phyloP scores from a whole-genome alignment of 2,329 filamentous ascomycete genomes.

The Moelleriella libera region DNA sequence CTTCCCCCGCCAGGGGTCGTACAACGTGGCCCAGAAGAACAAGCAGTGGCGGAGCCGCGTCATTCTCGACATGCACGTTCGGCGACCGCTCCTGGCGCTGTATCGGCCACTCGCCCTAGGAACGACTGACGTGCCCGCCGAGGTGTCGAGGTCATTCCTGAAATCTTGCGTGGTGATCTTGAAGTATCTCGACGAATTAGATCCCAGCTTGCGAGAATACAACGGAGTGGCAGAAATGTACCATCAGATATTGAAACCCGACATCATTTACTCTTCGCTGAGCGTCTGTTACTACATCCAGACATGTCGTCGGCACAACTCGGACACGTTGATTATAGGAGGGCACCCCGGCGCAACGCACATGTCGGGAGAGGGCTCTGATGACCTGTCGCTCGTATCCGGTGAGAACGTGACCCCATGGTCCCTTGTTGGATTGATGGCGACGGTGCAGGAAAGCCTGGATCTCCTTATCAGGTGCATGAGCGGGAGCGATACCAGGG shows the following conservation, averaged over 20 bases:
- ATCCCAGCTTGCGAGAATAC: slow-evolving; percentile 30
- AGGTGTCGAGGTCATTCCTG: slow-evolving; percentile 37
- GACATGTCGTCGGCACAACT: slow-evolving; percentile 13
- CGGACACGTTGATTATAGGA: slow-evolving; percentile 13
- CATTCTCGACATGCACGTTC: slow-evolving; percentile 38
- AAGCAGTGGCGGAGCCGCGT: slow-evolving; percentile 37
- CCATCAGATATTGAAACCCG: slow-evolving; percentile 35
- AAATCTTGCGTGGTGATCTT: slow-evolving; percentile 41
- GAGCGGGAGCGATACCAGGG: slow-evolving; percentile 34
- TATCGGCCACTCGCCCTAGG: slow-evolving; percentile 42
- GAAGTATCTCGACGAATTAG: slow-evolving; percentile 39
- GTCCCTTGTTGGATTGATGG: slow-evolving; percentile 25
- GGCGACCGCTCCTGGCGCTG: slow-evolving; percentile 34
- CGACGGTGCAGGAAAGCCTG: slow-evolving; percentile 31
- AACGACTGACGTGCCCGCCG: slow-evolving; percentile 31
- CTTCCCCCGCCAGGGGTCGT: slow-evolving; percentile 29
- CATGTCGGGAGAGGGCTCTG: slow-evolving; percentile 9
- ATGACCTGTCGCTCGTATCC: slow-evolving; percentile 13
- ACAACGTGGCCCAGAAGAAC: slow-evolving; percentile 28
- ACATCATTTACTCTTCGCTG: slow-evolving; percentile 40
- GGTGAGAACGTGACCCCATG: slow-evolving; percentile 24
- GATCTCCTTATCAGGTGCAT: slow-evolving; percentile 30
- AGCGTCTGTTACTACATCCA: slow-evolving; percentile 42
- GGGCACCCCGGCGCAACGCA: slow-evolving; percentile 14
- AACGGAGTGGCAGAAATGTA: slow-evolving; percentile 36